A percentile compares a stretch with the other conserved stretches of the same genome.
Conservation (phyloP, 495 filamentous ascomycete genomes). For the Neurospora sp. region DNA sequence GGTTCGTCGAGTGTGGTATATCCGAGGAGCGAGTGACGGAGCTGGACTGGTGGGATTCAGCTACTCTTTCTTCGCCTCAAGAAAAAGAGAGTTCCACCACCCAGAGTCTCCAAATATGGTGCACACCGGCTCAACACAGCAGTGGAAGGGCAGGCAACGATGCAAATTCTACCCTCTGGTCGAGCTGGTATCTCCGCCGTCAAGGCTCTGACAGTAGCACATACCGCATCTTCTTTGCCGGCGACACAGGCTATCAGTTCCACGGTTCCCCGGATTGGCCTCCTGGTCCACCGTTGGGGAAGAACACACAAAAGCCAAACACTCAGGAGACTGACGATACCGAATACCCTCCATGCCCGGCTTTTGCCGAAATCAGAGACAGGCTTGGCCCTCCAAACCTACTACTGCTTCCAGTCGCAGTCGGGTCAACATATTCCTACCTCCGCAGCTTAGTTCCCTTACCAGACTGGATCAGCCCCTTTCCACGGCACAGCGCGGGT, state of each 20-base stretch:
- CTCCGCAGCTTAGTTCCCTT: slow-evolving; percentile 17
- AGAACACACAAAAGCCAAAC: neutral
- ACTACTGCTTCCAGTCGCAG: slow-evolving; percentile 17
- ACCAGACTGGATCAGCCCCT: slow-evolving; percentile 17
- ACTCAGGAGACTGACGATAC: slow-evolving; percentile 1
- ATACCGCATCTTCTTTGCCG: slow-evolving; percentile 19
- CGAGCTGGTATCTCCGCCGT: slow-evolving; percentile 39
- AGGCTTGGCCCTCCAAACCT: slow-evolving; percentile 15
- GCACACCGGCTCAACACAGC: slow-evolving; percentile 37
- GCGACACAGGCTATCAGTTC: slow-evolving; percentile 25
- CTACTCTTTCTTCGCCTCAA: slow-evolving; percentile 13
- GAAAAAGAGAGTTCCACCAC: slow-evolving; percentile 8
- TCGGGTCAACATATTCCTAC: slow-evolving; percentile 21
- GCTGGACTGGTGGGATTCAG: slow-evolving; percentile 45
- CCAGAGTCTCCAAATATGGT: slow-evolving; percentile 20
- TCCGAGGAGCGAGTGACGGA: slow-evolving; percentile 30
- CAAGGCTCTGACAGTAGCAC: neutral
- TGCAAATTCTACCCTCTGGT: slow-evolving; percentile 36
- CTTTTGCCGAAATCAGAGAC: slow-evolving; percentile 14
- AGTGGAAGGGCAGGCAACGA: slow-evolving; percentile 26
- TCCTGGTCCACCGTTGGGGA: slow-evolving; percentile 3
- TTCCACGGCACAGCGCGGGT: slow-evolving; percentile 16
- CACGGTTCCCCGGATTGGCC: slow-evolving; percentile 19
- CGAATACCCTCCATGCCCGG: slow-evolving; percentile 16
- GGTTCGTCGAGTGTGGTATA: slow-evolving; percentile 31